Evolutionary conservation across 2,329 filamentous ascomycete genomes (phyloP).

Genomic region (Fusarium robinianum): DNA sequence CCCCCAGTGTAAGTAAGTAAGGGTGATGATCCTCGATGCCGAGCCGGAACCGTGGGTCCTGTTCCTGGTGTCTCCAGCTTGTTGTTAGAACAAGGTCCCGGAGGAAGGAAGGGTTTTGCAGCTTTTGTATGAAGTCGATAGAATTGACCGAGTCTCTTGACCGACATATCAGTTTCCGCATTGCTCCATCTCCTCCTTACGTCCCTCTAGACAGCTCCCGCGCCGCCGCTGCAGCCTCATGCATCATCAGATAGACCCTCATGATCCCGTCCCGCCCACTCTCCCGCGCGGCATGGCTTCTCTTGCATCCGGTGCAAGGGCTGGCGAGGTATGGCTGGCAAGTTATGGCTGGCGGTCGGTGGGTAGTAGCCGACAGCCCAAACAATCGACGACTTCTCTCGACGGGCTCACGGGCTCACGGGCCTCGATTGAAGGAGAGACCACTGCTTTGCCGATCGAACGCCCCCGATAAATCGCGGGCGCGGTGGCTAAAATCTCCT

Average conservation of each 20-base stretch:
- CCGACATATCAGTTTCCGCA: not conserved
- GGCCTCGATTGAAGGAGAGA: not conserved
- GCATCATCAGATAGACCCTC: conserved; percentile 1
- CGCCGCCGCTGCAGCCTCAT: not conserved
- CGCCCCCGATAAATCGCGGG: conserved; percentile 8
- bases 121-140: not conserved
- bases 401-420: too few relatives aligned
- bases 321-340: conserved; percentile 8
- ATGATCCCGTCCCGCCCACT: not conserved
- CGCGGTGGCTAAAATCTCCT: too few relatives aligned
- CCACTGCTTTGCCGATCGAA: conserved; percentile 3
- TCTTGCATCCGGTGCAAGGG: not conserved
- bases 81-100: too few relatives aligned
- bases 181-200: not conserved
- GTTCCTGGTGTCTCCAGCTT: too few relatives aligned
- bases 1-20: too few relatives aligned
- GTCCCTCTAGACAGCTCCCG: not conserved
- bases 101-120: too few relatives aligned
- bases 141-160: not conserved
- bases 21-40: too few relatives aligned
- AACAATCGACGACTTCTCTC: too few relatives aligned
- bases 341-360: not conserved
- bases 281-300: conserved; percentile 10
- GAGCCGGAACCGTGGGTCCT: too few relatives aligned
- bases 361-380: too few relatives aligned